Base-by-base conservation (phyloP, 1,139 yeast genomes). In the Candida glucosophila region DNA sequence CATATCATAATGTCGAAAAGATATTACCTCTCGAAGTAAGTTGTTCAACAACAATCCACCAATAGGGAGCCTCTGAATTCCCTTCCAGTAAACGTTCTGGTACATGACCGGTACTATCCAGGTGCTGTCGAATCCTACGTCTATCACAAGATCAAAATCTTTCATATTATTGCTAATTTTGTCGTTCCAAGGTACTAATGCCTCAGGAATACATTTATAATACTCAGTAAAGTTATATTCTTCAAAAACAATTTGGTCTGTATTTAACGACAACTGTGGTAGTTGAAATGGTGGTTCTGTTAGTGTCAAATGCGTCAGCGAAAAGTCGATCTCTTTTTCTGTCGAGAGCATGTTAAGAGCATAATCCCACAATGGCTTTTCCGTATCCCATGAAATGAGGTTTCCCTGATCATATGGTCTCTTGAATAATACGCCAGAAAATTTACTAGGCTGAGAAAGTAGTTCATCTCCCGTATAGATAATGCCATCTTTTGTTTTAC, bases 361-460 rank as follows among this genome's bases (percentile, higher is more conserved):
- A 36, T 78, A 73, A 48, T 92, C 97, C 98, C 98, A 92, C 3
- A 92, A 70, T n/a, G 81, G 80, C 44, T 80, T 81, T 47, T 92
- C 88, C 2, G 83, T 58, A 36, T 85, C 95, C 98, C 98, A 92
- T 20, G 92, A 83, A 1, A 79, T 75, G 28, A 92, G 55, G 43
- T 88, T 93, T 10, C 97, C 93, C 39, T 78, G 76, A 36, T 86
- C 96, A 35, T 74, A 75, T 0, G 99, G 96, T 28, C 98, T 58
- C 33, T 80, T 72, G 49, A 80, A 72, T 17, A 68, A 67, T 10
- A 88, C 64, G 1, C 92, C 86, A 1, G 93, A 76, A 28, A 75
- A 78, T 43, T 86, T 90, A 34, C 69, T 72, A 23, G 88, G 73
- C 16, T 66, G 62, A 13, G 67, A 50, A 17, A 79, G 45, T 36